Evolutionary conservation across 1,284 basidiomycete species (phyloP).

Genomic region (Hemileia vastatrix): DNA sequence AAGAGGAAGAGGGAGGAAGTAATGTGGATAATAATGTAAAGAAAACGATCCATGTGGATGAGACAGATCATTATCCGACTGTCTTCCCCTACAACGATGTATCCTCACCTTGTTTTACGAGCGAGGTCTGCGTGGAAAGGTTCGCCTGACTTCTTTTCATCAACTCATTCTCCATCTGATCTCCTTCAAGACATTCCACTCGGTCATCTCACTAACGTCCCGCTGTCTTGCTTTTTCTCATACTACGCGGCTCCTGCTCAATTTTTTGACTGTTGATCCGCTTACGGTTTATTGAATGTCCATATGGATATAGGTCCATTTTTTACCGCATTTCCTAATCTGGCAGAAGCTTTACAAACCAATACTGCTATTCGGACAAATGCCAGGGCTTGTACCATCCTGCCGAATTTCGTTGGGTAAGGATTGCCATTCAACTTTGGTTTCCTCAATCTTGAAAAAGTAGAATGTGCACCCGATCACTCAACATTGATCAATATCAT

Average conservation of each 20-base stretch:
- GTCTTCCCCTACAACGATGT: too few species aligned
- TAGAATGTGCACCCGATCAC: background rate
- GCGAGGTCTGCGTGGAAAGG: conserved; percentile 49
- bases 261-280: conserved; percentile 25
- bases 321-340: conserved; percentile 86
- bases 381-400: conserved; percentile 79
- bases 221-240: background rate
- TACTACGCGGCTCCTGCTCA: background rate
- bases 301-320: conserved; percentile 93
- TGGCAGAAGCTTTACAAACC: conserved; percentile 69
- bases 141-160: conserved; percentile 26
- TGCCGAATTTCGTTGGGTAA: conserved; percentile 88
- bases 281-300: conserved; percentile 33
- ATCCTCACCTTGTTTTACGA: conserved; percentile 29
- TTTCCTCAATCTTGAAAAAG: background rate
- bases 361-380: conserved; percentile 81
- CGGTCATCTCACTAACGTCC: background rate
- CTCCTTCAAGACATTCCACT: background rate
- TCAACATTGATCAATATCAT: too few species aligned
- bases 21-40: too few species aligned
- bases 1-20: too few species aligned
- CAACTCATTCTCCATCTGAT: conserved; percentile 5
- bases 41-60: too few species aligned
- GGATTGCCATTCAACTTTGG: conserved; percentile 30
- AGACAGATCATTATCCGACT: too few species aligned